Evolutionary conservation across 169 alveolate genomes (phyloP), one percentile per base, ranked within the genome.

Genomic region (Eimeria falciformis): DNA sequence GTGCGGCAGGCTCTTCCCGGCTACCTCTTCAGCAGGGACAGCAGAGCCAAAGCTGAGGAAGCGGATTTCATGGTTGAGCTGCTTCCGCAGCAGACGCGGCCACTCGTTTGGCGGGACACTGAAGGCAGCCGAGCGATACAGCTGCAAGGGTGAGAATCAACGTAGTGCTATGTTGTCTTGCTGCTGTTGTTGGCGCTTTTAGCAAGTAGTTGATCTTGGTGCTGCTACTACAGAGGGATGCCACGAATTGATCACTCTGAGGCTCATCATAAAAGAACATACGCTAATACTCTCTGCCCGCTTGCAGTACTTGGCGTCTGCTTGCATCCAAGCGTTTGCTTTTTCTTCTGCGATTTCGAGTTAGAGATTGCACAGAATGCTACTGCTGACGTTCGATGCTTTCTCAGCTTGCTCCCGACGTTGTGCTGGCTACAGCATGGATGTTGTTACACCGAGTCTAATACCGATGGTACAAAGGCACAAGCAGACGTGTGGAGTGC

Each of bases 381-480:
- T 12, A 40, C 40, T 45, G 85, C 85, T 5, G 25, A 75, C 25
- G 85, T 17, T 77, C 53, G 71, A 47, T 29, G 88, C 5, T 29
- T 23, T 29, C 53, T 14, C 43, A 79, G 88, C 6, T 17, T 53
- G 71, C 25, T 79, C 73, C 88, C 88, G 47, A 79, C 73, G n/a
- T 27, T 79, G 53, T 79, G 88, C 71, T 79, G 88, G 88, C 53
- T 79, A 4, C 88, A 79, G 29, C 66, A 62, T 29, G 88, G 88
- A 7, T 79, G 88, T 71, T 50, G 43, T 25, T 17, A 71, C 45
- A 7, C 50, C 29, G 25, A 11, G 18, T 47, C 53, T 9, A 40
- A 29, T 2, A 18, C 25, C 11, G 27, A 43, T 53, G 71, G 7
- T 43, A 23, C 40, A 1, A 50, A 53, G 17, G 18, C 29, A 3